A percentile compares a stretch with the other conserved stretches of the same genome.
These are phyloP conservation scores for Neurospora tetraspora DNA, from an alignment of 495 filamentous ascomycete species.

Conservation along the genomic window DNA sequence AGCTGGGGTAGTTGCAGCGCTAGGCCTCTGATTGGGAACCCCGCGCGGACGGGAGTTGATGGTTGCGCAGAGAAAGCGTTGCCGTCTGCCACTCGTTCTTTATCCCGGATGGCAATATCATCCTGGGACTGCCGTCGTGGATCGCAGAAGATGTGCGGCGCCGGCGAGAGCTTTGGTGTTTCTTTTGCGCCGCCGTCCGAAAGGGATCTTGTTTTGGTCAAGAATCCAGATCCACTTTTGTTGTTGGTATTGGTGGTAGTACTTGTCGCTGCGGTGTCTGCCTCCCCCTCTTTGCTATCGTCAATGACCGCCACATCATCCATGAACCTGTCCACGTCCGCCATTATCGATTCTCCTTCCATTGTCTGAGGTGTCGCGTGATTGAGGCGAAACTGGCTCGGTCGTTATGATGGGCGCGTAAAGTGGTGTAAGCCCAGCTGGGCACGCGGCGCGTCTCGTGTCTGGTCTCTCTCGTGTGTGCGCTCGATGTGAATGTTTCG, in stretches of 20 bases:
- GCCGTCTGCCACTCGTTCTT: conserved; percentile 13
- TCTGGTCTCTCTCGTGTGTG: not conserved
- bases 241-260: conserved; percentile 6
- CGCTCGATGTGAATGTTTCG: not conserved
- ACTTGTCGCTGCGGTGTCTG: not conserved
- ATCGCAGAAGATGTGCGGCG: conserved; percentile 48
- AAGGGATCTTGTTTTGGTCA: conserved; percentile 34
- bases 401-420: not conserved
- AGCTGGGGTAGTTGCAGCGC: conserved; percentile 58
- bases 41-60: conserved; percentile 48
- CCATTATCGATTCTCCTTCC: conserved; percentile 10
- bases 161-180: conserved; percentile 49
- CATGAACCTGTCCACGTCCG: conserved; percentile 13
- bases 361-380: not conserved
- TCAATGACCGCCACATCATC: conserved; percentile 11
- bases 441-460: not conserved
- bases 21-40: conserved; percentile 49
- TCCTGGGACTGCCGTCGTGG: conserved; percentile 59
- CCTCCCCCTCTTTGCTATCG: not conserved
- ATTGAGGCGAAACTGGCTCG: not conserved
- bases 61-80: conserved; percentile 4
- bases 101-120: conserved; percentile 51
- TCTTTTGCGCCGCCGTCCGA: conserved; percentile 36
- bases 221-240: not conserved
- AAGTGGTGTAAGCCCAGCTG: not conserved